Conservation (phyloP, 192 early-diverging fungal species). For the Paraglomus occultum region DNA sequence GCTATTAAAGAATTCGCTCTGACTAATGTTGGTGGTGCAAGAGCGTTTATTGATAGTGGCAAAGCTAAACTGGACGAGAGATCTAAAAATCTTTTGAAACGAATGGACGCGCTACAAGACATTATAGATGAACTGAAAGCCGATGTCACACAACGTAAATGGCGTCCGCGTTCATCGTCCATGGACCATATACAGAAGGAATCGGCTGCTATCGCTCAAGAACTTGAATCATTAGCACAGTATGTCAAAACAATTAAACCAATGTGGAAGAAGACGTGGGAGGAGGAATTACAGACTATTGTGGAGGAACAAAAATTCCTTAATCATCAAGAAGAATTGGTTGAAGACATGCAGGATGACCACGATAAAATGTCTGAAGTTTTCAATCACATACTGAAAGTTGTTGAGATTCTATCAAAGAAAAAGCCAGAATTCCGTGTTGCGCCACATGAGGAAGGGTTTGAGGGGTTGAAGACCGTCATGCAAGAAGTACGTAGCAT, state of each 20-base stretch:
- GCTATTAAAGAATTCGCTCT: slow-evolving; percentile 38
- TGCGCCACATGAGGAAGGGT: slow-evolving; percentile 56
- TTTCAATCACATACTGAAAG: slow-evolving; percentile 58
- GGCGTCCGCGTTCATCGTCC: slow-evolving; percentile 53
- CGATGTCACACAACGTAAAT: slow-evolving; percentile 68
- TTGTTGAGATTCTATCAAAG: slow-evolving; percentile 55
- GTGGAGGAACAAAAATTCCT: slow-evolving; percentile 77
- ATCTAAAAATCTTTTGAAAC: slow-evolving; percentile 46
- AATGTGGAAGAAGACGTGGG: slow-evolving; percentile 84
- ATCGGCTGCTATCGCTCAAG: slow-evolving; percentile 46
- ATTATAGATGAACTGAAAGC: slow-evolving; percentile 70
- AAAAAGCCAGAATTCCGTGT: slow-evolving; percentile 50
- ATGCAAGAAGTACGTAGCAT: slow-evolving; percentile 68
- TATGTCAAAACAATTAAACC: slow-evolving; percentile 63
- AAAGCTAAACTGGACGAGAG: slow-evolving; percentile 54
- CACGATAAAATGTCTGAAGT: slow-evolving; percentile 56
- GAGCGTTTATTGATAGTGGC: slow-evolving; percentile 58
- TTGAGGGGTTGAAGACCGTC: slow-evolving; percentile 63
- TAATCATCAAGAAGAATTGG: slow-evolving; percentile 72
- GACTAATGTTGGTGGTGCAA: slow-evolving; percentile 35
- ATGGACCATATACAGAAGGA: slow-evolving; percentile 56
- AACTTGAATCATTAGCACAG: slow-evolving; percentile 51
- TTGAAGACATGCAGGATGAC: slow-evolving; percentile 70
- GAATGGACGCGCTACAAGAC: slow-evolving; percentile 65
- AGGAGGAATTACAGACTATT: slow-evolving; percentile 78